Evolutionary conservation across 1,284 basidiomycete genomes (phyloP), one percentile per base, ranked within the genome.

Genomic region (Boletus chippewaensis): DNA sequence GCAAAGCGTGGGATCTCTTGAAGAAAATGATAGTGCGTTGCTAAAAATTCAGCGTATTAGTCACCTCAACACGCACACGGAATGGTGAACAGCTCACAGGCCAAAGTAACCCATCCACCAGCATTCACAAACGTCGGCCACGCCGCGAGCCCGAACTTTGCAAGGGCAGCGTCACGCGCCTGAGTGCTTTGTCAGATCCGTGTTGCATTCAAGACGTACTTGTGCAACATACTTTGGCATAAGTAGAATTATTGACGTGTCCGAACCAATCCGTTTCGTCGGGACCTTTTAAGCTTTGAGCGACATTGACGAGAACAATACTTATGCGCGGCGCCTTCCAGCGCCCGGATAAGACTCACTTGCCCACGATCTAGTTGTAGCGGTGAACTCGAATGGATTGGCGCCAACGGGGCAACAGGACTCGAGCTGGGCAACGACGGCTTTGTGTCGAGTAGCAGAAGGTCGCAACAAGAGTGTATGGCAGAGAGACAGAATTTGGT

Each of bases 1-100:
- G 78, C 62, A 22, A 86, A 73, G 43, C 89, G 81, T 0, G 90
- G 88, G 43, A 92, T 89, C 71, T 92, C 90, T 38, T 78, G 79
- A 40, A 89, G 69, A 68, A 86, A 91, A 51, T 76, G 71, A 60
- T 79, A 90, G 64, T 89, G 80, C 0, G 84, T 83, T 1, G 77
- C 86, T 83, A 51, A 13, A 38, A 5, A 3, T 12, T 4, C 18
- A 16, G 20, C 20, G n/a, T n/a, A 5, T 54, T 2, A 40, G 51
- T n/a, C 9, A 26, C 15, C 26, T 15, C 6, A 4, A 20, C 3
- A 38, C n/a, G 11, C 1, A 13, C 34, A 35, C 15, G 2, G 20
- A 40, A 20, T 10, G 2, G 24, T 1, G 7, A 15, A 32, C 4
- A 4, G 6, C 39, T 32, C 54, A 81, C 83, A 83, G 47, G 80